Percentiles rank a stretch among this genome's conserved stretches.
These are phyloP conservation scores for Royoungia palumana DNA, from an alignment of 768 basidiomycete species.

Conservation along the genomic window DNA sequence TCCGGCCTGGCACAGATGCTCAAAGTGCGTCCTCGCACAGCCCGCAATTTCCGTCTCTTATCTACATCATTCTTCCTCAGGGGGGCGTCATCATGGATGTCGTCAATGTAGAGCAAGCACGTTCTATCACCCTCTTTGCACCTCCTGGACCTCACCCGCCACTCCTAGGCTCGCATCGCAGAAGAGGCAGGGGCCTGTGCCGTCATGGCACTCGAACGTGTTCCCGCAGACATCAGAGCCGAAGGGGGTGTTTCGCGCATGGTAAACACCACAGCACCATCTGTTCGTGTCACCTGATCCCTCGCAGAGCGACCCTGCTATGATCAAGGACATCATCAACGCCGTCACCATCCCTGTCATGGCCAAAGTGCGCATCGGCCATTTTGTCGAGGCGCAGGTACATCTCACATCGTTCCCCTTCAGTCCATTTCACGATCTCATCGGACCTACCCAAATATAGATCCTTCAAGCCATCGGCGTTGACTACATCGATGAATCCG, in stretches of 20 bases:
- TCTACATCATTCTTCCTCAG: slow-evolving; percentile 30
- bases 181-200: slow-evolving; percentile 97
- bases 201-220: slow-evolving; percentile 95
- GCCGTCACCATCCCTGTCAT: slow-evolving; percentile 97
- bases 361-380: slow-evolving; percentile 95
- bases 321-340: slow-evolving; percentile 95
- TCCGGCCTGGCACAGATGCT: slow-evolving; percentile 96
- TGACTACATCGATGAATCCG: slow-evolving; percentile 95
- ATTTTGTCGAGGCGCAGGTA: slow-evolving; percentile 95
- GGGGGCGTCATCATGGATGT: slow-evolving; percentile 97
- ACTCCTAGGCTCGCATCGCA: slow-evolving; percentile 80
- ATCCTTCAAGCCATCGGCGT: slow-evolving; percentile 92
- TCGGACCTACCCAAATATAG: slow-evolving; percentile 34
- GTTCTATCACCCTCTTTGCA: not conserved
- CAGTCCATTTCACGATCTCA: not conserved
- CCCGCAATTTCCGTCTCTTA: not conserved
- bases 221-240: slow-evolving; percentile 91
- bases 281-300: not conserved
- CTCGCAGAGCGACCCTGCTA: slow-evolving; percentile 79
- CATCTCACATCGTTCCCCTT: slow-evolving; percentile 2
- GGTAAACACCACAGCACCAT: slow-evolving; percentile 43
- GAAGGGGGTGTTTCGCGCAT: slow-evolving; percentile 95
- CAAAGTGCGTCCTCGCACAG: slow-evolving; percentile 51
- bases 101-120: slow-evolving; percentile 67
- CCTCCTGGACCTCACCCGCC: slow-evolving; percentile 23